Conservation (phyloP, 164 flowering plant genomes). For the Protea cynaroides region DNA sequence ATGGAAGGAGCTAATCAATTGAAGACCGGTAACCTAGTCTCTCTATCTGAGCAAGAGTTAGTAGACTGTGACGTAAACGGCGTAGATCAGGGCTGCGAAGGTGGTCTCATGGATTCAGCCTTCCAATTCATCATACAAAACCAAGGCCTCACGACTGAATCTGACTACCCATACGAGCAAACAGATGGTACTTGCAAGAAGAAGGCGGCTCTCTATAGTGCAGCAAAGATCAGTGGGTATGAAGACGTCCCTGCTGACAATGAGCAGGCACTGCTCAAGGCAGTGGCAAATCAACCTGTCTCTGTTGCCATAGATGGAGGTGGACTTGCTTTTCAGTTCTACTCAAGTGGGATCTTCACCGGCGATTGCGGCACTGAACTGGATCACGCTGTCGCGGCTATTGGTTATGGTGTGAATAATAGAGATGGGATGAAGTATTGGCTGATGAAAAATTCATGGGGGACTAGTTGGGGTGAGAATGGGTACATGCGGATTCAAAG, state of each 20-base stretch:
- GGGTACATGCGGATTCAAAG: conserved; percentile 25
- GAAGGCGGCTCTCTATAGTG: conserved; percentile 7
- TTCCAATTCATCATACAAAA: conserved; percentile 18
- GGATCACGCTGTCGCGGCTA: conserved; percentile 24
- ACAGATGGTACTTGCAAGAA: conserved; percentile 13
- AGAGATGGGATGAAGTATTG: conserved; percentile 28
- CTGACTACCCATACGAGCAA: conserved; percentile 16
- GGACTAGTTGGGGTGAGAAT: too few relatives aligned
- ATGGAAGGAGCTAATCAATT: conserved; percentile 22
- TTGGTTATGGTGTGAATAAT: conserved; percentile 19
- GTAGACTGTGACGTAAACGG: conserved; percentile 23
- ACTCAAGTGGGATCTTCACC: conserved; percentile 21
- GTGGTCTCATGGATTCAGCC: conserved; percentile 24
- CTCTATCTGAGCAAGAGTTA: too few relatives aligned
- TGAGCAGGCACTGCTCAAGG: conserved; percentile 16
- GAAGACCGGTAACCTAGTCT: conserved; percentile 12
- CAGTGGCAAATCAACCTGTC: too few relatives aligned
- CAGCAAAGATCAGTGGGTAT: conserved; percentile 17
- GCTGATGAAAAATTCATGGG: too few relatives aligned
- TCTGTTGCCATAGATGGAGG: conserved; percentile 27
- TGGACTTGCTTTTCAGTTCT: conserved; percentile 20
- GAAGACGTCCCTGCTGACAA: conserved; percentile 23
- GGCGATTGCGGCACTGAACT: conserved; percentile 19
- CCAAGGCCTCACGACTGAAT: conserved; percentile 22
- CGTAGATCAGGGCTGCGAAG: conserved; percentile 19